Conservation (phyloP, 2,329 filamentous ascomycete genomes). For the Colletotrichum navitas region DNA sequence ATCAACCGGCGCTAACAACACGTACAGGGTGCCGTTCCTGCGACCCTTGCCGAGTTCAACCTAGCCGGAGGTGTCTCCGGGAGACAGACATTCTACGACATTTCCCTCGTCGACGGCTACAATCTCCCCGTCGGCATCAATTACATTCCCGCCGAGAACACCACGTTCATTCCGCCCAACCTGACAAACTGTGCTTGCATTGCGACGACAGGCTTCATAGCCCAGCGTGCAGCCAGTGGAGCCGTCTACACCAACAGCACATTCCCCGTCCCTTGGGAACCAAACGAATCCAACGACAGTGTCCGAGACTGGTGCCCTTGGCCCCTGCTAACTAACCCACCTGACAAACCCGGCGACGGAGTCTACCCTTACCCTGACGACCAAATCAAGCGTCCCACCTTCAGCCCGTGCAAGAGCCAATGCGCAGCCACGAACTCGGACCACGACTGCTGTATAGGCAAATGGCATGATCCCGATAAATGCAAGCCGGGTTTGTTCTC, state of each 20-base stretch:
- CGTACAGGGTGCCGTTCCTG: slow-evolving; percentile 76
- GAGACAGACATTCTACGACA: slow-evolving; percentile 83
- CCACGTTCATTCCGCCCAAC: slow-evolving; percentile 78
- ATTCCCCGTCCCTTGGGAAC: slow-evolving; percentile 77
- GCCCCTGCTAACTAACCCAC: slow-evolving; percentile 77
- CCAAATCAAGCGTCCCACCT: slow-evolving; percentile 75
- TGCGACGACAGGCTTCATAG: slow-evolving; percentile 73
- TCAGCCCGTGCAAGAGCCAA: slow-evolving; percentile 83
- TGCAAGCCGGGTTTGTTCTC: slow-evolving; percentile 79
- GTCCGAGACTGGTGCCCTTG: slow-evolving; percentile 83
- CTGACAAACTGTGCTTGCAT: slow-evolving; percentile 83
- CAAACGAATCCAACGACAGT: slow-evolving; percentile 65
- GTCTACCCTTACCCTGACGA: slow-evolving; percentile 86
- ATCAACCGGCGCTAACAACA: neutral
- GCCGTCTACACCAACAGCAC: slow-evolving; percentile 72
- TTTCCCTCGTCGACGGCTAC: slow-evolving; percentile 88
- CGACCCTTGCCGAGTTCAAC: slow-evolving; percentile 85
- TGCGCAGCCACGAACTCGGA: slow-evolving; percentile 77
- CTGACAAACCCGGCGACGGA: slow-evolving; percentile 77
- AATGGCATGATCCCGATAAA: slow-evolving; percentile 71
- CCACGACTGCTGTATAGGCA: slow-evolving; percentile 81
- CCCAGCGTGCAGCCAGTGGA: slow-evolving; percentile 66
- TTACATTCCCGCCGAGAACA: slow-evolving; percentile 71
- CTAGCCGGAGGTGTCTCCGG: slow-evolving; percentile 72
- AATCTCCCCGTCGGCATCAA: slow-evolving; percentile 78